Percentiles rank a stretch among this genome's conserved stretches.
Conservation (phyloP, 2,329 filamentous ascomycete species). For the Huntiella savannae region DNA sequence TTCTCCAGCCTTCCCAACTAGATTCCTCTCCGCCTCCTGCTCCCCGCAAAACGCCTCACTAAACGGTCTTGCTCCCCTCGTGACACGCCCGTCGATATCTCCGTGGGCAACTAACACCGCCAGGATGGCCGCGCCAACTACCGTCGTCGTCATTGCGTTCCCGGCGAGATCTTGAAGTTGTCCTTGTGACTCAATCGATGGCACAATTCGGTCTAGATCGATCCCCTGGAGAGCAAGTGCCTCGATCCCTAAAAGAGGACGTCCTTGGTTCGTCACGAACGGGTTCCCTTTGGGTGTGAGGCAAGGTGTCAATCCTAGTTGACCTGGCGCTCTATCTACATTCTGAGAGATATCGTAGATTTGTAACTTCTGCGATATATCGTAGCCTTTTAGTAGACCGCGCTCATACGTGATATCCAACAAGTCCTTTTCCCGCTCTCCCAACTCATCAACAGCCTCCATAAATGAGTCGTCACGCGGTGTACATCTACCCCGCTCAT, state of each 20-base stretch:
- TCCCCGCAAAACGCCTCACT: not conserved
- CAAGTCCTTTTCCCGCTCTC: slow-evolving; percentile 43
- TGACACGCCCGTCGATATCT: too few relatives aligned
- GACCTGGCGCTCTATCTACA: slow-evolving; percentile 37
- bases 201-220: slow-evolving; percentile 38
- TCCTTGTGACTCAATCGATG: slow-evolving; percentile 41
- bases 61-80: not conserved
- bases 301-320: slow-evolving; percentile 42
- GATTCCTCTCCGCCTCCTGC: not conserved
- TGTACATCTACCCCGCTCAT: slow-evolving; percentile 28
- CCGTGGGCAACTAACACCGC: slow-evolving; percentile 30
- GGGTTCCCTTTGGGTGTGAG: slow-evolving; percentile 46
- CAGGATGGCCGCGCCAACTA: slow-evolving; percentile 45
- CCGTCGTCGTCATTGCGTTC: slow-evolving; percentile 62
- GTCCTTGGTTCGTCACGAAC: slow-evolving; percentile 40
- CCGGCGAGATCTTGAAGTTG: slow-evolving; percentile 54
- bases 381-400: slow-evolving; percentile 20
- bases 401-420: slow-evolving; percentile 43
- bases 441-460: slow-evolving; percentile 29
- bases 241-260: slow-evolving; percentile 43
- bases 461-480: slow-evolving; percentile 37
- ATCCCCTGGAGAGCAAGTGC: slow-evolving; percentile 49
- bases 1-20: not conserved
- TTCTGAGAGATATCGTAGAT: slow-evolving; percentile 55
- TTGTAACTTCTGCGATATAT: slow-evolving; percentile 27